A percentile compares a stretch with the other conserved stretches of the same genome.
phyloP scores from a whole-genome alignment of 2,329 filamentous ascomycete species.

The Akanthomyces uredinophilus region DNA sequence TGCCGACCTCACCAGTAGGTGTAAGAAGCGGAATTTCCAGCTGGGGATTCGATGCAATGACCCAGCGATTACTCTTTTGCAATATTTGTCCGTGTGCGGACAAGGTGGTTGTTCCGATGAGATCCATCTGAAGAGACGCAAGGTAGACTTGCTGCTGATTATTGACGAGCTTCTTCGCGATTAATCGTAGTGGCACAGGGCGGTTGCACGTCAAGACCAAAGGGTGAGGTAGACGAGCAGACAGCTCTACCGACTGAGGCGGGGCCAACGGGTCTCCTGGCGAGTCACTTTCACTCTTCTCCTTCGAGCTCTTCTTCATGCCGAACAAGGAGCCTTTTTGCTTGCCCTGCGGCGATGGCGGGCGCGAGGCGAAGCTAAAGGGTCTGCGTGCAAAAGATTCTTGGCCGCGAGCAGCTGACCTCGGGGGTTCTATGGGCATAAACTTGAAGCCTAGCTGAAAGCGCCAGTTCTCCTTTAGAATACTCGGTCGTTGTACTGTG shows the following conservation, averaged over 20 bases:
- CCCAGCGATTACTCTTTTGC: constrained; percentile 68
- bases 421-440: constrained; percentile 84
- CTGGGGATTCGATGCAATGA: constrained; percentile 66
- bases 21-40: constrained; percentile 66
- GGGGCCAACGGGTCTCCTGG: not conserved
- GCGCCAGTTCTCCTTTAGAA: constrained; percentile 88
- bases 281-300: constrained; percentile 15
- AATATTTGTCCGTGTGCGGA: constrained; percentile 70
- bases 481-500: constrained; percentile 81
- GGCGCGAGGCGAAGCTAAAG: constrained; percentile 48
- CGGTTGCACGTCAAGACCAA: constrained; percentile 86
- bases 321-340: constrained; percentile 59
- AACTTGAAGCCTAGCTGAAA: constrained; percentile 70
- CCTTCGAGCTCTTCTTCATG: constrained; percentile 28
- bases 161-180: constrained; percentile 70
- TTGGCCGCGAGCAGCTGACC: constrained; percentile 59
- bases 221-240: constrained; percentile 78
- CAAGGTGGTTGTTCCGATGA: constrained; percentile 75
- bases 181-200: constrained; percentile 71
- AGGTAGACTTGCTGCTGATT: constrained; percentile 68
- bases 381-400: constrained; percentile 80
- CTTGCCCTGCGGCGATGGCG: constrained; percentile 30
- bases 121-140: constrained; percentile 71
- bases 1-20: constrained; percentile 51
- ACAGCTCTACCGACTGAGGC: constrained; percentile 69